phyloP scores from a whole-genome alignment of 176 grass and related monocot species.

The Cenchrus americanus region DNA sequence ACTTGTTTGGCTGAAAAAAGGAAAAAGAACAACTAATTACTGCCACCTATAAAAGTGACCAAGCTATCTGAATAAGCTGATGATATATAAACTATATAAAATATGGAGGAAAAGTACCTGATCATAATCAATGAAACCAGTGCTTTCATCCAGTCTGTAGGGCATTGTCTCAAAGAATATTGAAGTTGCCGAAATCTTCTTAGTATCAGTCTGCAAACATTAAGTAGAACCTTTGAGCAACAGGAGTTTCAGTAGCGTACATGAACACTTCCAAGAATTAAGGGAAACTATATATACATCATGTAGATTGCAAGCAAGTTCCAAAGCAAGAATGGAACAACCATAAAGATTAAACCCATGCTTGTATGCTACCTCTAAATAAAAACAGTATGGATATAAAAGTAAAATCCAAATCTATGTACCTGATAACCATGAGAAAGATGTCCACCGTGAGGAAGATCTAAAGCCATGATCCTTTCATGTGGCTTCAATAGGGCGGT shows the following conservation, averaged over 20 bases:
- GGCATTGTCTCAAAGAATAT: conserved; percentile 99
- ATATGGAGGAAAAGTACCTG: conserved; percentile 57
- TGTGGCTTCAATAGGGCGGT: conserved; percentile 97
- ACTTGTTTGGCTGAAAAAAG: conserved; percentile 19
- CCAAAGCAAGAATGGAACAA: conserved; percentile 28
- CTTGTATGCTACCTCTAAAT: conserved; percentile 11
- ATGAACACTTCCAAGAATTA: conserved; percentile 25
- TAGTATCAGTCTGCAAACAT: conserved; percentile 93
- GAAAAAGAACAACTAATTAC: background rate
- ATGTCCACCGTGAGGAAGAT: conserved; percentile 99
- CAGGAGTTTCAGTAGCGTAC: conserved; percentile 16
- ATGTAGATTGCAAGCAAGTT: conserved; percentile 9
- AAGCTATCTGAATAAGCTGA: background rate
- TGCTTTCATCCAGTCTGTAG: conserved; percentile 95
- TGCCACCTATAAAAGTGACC: conserved; percentile 16
- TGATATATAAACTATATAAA: conserved; percentile 25
- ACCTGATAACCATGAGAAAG: conserved; percentile 99
- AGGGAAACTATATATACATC: background rate
- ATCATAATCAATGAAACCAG: conserved; percentile 99
- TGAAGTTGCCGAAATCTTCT: conserved; percentile 98
- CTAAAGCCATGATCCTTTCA: conserved; percentile 98
- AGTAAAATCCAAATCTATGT: conserved; percentile 30
- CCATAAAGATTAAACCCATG: conserved; percentile 27
- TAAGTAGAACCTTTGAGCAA: conserved; percentile 44
- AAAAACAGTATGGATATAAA: conserved; percentile 8